Evolutionary conservation across 2,329 filamentous ascomycete genomes (phyloP), one percentile per base, ranked within the genome.

Genomic region (Fusarium sp.): DNA sequence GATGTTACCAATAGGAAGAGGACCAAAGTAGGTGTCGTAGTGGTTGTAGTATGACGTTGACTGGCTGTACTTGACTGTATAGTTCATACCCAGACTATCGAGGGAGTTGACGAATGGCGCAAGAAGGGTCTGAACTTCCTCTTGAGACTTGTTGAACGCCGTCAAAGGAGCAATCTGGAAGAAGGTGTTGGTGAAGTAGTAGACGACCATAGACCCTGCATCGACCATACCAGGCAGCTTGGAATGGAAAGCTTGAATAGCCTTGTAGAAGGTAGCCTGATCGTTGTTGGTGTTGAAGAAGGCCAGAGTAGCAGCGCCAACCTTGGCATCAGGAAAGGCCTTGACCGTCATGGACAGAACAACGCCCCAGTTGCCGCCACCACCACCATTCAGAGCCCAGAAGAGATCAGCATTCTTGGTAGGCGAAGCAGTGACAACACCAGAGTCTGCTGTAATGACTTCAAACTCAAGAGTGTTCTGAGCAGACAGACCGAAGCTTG

Each of bases 371-470:
- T 84, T 90, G 18, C 88, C 87, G 13, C 84, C 86, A 4, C 90
- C 89, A 1, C 89, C 88, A 6, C 89, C 89, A 44, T 82, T 82
- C 2, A 91, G 78, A 3, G 89, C 90, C 89, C 89, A 92, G 80
- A 88, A 91, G 2, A 92, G 80, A 55, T 91, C 89, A 0, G 80
- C 62, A 69, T 91, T 87, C 35, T 84, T 66, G 0, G 73, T 75
- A 1, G 80, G 81, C 7, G 81, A 85, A 0, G 87, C 88, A 4
- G 78, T 84, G 3, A 89, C 67, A n/a, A 85, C 73, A 18, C 82
- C 63, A 4, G 89, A 88, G 18, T 77, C 75, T 1, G 83, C 85
- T 11, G 85, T 87, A n/a, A 91, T 82, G 2, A 89, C 86, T 64
- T 89, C 83, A 57, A 82, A 87, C 67, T 86, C 82, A 4, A 92